Conservation (phyloP, 2,329 filamentous ascomycete species). For the Botrytis sinoallii region DNA sequence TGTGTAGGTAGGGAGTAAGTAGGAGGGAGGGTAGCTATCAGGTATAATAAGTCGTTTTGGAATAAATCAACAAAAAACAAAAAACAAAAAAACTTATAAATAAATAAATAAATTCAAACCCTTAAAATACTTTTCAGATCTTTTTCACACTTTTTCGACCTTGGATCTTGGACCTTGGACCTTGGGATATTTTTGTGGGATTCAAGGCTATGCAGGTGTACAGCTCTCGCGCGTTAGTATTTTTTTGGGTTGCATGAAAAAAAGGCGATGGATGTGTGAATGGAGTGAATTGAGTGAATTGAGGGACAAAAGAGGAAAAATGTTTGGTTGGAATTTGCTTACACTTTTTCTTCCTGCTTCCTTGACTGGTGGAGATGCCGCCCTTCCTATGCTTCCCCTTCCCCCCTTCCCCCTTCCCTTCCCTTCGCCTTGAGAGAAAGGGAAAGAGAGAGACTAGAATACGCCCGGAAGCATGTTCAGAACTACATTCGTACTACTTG, state of each 20-base stretch:
- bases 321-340: neutral
- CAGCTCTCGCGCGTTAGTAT: neutral
- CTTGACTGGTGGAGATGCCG: conserved; percentile 2
- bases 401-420: neutral
- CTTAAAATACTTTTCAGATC: neutral
- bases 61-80: too few species aligned
- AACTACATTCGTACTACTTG: neutral
- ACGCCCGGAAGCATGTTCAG: neutral
- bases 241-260: neutral
- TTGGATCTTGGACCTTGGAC: neutral
- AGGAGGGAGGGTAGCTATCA: neutral
- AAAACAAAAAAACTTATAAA: neutral
- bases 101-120: neutral
- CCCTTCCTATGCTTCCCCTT: neutral
- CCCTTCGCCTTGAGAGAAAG: neutral
- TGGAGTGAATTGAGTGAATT: neutral
- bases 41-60: neutral
- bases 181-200: neutral
- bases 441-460: neutral
- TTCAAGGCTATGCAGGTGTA: neutral
- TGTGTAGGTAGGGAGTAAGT: neutral
- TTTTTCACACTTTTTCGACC: neutral
- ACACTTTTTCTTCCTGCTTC: neutral
- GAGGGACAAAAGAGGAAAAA: neutral
- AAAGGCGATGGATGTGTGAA: neutral